phyloP scores from a whole-genome alignment of 148 eudicot species.

The Silene latifolia region DNA sequence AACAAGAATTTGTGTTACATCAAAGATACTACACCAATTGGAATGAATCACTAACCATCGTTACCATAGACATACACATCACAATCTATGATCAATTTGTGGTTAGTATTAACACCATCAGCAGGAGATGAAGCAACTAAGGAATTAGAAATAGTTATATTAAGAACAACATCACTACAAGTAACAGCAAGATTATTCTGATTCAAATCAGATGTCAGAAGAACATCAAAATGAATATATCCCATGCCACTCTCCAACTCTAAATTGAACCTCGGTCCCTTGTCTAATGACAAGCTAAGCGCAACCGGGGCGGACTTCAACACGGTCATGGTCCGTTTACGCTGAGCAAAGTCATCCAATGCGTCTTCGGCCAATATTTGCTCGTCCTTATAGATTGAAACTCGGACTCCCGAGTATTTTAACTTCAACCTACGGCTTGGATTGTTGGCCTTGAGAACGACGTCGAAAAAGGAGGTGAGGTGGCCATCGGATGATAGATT shows the following conservation, averaged over 20 bases:
- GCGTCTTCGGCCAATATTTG: not conserved
- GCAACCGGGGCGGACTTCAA: not conserved
- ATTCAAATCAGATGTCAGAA: not conserved
- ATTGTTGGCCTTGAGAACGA: conserved; percentile 16
- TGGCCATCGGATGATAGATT: conserved; percentile 21
- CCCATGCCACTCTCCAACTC: conserved; percentile 6
- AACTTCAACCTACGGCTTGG: conserved; percentile 7
- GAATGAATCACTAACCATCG: no score
- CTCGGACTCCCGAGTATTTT: not conserved
- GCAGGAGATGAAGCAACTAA: no score
- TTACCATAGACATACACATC: no score
- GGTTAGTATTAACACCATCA: no score
- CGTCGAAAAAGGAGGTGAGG: conserved; percentile 19
- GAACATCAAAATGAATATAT: not conserved
- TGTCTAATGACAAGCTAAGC: not conserved
- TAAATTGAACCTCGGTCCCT: not conserved
- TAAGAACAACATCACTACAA: conserved; percentile 3
- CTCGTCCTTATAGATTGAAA: not conserved
- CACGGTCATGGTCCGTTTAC: not conserved
- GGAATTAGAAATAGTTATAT: not conserved
- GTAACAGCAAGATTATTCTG: not conserved
- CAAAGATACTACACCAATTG: no score
- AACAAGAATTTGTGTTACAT: no score
- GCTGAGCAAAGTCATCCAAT: not conserved
- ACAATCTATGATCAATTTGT: no score